Conservation (phyloP, 345 rosid genomes). For the Pugionium cornutum region DNA sequence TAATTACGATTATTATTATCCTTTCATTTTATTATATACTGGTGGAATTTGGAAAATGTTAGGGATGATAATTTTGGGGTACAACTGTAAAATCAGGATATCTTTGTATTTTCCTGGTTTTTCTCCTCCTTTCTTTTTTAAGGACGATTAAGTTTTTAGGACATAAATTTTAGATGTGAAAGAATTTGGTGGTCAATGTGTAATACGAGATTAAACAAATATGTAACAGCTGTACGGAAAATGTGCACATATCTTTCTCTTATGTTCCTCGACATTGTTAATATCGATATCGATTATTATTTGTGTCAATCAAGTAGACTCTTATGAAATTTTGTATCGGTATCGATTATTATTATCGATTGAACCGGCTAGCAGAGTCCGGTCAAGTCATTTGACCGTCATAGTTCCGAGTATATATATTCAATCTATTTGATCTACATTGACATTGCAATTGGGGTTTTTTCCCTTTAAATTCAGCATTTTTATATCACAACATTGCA, state of each 20-base stretch:
- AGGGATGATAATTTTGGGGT: conserved; percentile 32
- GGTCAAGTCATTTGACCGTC: conserved; percentile 8
- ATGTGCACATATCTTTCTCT: no score
- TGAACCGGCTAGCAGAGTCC: background rate
- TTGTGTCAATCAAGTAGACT: no score
- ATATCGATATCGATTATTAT: no score
- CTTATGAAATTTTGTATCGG: background rate
- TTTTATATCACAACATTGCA: conserved; percentile 4
- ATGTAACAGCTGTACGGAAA: no score
- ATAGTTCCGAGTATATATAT: background rate
- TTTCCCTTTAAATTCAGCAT: background rate
- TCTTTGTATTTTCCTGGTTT: conserved; percentile 20
- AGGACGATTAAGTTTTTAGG: conserved; percentile 22
- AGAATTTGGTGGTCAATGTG: conserved; percentile 35
- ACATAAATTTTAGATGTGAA: conserved; percentile 23
- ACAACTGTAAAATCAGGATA: conserved; percentile 37
- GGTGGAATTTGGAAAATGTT: conserved; percentile 12
- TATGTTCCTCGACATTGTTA: no score
- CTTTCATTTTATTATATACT: background rate
- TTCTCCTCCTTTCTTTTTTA: conserved; percentile 26
- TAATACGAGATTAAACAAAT: background rate
- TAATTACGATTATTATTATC: conserved; percentile 19
- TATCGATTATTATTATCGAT: no score
- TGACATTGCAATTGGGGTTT: background rate
- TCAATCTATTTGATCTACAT: background rate